Percentiles rank a stretch among this genome's conserved stretches.
These are phyloP conservation scores for Aureobasidium sp. DNA, from an alignment of 2,329 filamentous ascomycete genomes.

Conservation along the genomic window DNA sequence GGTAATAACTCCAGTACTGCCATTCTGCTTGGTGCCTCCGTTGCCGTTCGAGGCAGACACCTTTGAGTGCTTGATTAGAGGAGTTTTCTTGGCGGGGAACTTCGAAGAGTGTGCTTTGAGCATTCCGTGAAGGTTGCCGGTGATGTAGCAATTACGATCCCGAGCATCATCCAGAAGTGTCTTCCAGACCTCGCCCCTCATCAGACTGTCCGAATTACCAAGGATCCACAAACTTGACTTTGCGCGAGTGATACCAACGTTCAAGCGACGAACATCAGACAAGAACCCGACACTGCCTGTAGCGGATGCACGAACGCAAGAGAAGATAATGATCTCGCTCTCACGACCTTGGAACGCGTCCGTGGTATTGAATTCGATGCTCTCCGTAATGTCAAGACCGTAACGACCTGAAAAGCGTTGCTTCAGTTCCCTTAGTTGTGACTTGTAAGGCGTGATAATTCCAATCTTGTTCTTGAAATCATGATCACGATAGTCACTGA, in stretches of 20 bases:
- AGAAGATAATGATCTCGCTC: slow-evolving; percentile 98
- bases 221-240: slow-evolving; percentile 96
- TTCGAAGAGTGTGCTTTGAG: slow-evolving; percentile 43
- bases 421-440: slow-evolving; percentile 74
- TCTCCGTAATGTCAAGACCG: slow-evolving; percentile 64
- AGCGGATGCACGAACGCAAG: slow-evolving; percentile 88
- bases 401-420: slow-evolving; percentile 63
- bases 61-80: slow-evolving; percentile 17
- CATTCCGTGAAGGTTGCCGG: slow-evolving; percentile 51
- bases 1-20: not conserved
- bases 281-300: slow-evolving; percentile 97
- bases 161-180: slow-evolving; percentile 77
- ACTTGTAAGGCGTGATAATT: slow-evolving; percentile 97
- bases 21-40: not conserved
- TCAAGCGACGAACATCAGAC: slow-evolving; percentile 97
- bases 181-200: slow-evolving; percentile 85
- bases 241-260: slow-evolving; percentile 92
- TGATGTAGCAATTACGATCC: slow-evolving; percentile 64
- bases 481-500: slow-evolving; percentile 57
- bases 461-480: slow-evolving; percentile 79
- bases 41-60: not conserved
- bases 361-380: slow-evolving; percentile 96
- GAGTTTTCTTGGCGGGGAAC: slow-evolving; percentile 23
- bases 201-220: slow-evolving; percentile 78
- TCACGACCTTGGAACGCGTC: slow-evolving; percentile 97